Percentiles rank a stretch among this genome's conserved stretches.
phyloP scores from a whole-genome alignment of 164 flowering plant species.

The Malania oleifera region DNA sequence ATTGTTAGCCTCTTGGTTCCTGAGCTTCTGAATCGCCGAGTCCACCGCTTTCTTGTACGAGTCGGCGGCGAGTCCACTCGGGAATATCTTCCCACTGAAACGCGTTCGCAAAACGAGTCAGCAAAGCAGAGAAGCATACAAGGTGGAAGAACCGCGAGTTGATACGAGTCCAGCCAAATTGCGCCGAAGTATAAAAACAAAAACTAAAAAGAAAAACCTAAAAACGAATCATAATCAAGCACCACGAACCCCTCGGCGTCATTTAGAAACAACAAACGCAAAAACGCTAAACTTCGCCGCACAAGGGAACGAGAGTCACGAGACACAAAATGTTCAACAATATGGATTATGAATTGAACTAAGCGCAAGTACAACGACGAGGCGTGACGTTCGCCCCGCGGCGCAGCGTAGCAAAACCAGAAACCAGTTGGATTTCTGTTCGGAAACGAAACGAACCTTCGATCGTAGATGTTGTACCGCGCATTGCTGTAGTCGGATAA shows the following conservation, averaged over 20 bases:
- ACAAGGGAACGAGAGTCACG: no score
- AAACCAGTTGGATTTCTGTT: not conserved
- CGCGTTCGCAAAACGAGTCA: not conserved
- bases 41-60: conserved; percentile 84
- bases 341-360: no score
- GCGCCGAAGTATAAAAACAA: conserved; percentile 8
- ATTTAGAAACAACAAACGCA: conserved; percentile 1
- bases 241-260: not conserved
- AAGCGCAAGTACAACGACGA: no score
- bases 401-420: not conserved
- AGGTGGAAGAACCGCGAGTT: not conserved
- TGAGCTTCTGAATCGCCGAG: conserved; percentile 60
- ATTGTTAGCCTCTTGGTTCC: conserved; percentile 28
- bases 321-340: no score
- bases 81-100: conserved; percentile 77
- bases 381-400: no score
- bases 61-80: conserved; percentile 76
- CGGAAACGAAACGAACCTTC: conserved; percentile 51
- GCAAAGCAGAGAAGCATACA: not conserved
- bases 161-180: conserved; percentile 1
- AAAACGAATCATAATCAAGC: no score
- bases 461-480: conserved; percentile 80
- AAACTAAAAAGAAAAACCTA: not conserved
- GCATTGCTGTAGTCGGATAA: conserved; percentile 90
- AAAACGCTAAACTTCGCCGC: not conserved